Conservation (phyloP, 768 basidiomycete genomes). For the Podaxis mareebaensis region DNA sequence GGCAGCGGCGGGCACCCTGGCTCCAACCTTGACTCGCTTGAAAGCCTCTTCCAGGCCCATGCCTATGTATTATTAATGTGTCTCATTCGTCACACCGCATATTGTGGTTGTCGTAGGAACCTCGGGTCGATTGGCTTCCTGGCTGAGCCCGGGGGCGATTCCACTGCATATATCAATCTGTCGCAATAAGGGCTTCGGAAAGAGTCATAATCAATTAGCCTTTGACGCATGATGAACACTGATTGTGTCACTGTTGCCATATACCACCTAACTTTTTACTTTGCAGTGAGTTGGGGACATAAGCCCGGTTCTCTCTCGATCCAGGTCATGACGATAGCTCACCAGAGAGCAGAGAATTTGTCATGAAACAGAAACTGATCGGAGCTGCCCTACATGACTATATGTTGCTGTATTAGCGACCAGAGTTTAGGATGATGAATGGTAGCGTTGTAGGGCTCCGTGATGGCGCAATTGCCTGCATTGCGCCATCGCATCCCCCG, state of each 20-base stretch:
- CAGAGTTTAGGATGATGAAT: not conserved
- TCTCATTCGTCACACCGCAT: not conserved
- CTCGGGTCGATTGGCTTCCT: not conserved
- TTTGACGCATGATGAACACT: not conserved
- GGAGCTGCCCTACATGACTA: not conserved
- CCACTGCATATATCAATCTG: not conserved
- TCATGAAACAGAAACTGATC: not conserved
- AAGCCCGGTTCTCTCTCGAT: too few relatives aligned
- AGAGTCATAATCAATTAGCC: not conserved
- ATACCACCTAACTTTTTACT: too few relatives aligned
- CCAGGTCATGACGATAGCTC: not conserved
- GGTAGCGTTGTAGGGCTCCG: not conserved
- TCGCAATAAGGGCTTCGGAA: not conserved
- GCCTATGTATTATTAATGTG: too few relatives aligned
- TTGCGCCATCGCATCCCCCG: not conserved
- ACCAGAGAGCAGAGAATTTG: not conserved
- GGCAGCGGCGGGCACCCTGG: too few relatives aligned
- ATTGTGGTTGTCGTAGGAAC: not conserved
- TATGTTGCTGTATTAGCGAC: not conserved
- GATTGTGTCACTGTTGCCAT: too few relatives aligned
- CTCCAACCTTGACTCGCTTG: too few relatives aligned
- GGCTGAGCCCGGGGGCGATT: not conserved
- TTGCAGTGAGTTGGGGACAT: too few relatives aligned
- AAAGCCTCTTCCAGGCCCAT: too few relatives aligned
- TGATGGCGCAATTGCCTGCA: constrained; percentile 16